Percentiles rank a stretch among this genome's conserved stretches.
Conservation (phyloP, 352 stramenopile species). For the Pythium plurisporium region DNA sequence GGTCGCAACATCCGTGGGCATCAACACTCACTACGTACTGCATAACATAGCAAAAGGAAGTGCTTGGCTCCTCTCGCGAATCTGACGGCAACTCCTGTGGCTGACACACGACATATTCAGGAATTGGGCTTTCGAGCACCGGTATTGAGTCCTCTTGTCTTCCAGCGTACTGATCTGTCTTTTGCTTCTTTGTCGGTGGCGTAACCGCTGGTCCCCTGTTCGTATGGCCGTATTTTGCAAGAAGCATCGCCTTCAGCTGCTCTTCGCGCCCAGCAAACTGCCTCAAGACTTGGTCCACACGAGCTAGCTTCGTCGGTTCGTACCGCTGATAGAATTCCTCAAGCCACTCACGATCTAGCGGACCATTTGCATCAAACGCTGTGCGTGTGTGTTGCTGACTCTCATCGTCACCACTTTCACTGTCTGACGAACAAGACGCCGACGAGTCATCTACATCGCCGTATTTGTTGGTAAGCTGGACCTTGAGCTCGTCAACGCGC, state of each 20-base stretch:
- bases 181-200: slow-evolving; percentile 25
- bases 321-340: slow-evolving; percentile 47
- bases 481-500: slow-evolving; percentile 47
- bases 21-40: slow-evolving; percentile 16
- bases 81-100: not conserved
- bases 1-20: not conserved
- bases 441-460: slow-evolving; percentile 14
- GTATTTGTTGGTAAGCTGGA: slow-evolving; percentile 51
- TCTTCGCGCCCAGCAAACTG: slow-evolving; percentile 66
- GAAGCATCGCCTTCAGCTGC: slow-evolving; percentile 51
- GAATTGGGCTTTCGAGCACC: slow-evolving; percentile 16
- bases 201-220: not conserved
- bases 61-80: not conserved
- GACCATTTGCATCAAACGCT: slow-evolving; percentile 18
- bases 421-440: slow-evolving; percentile 13
- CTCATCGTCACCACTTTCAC: slow-evolving; percentile 20
- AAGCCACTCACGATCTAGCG: slow-evolving; percentile 46
- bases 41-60: slow-evolving; percentile 32
- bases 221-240: slow-evolving; percentile 40
- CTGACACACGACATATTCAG: slow-evolving; percentile 3
- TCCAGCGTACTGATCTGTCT: not conserved
- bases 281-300: slow-evolving; percentile 46
- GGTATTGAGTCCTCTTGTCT: not conserved
- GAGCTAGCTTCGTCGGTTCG: slow-evolving; percentile 44
- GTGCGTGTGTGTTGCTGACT: not conserved